Base-by-base conservation (phyloP, 164 flowering plant species). In the Liriodendron chinense region DNA sequence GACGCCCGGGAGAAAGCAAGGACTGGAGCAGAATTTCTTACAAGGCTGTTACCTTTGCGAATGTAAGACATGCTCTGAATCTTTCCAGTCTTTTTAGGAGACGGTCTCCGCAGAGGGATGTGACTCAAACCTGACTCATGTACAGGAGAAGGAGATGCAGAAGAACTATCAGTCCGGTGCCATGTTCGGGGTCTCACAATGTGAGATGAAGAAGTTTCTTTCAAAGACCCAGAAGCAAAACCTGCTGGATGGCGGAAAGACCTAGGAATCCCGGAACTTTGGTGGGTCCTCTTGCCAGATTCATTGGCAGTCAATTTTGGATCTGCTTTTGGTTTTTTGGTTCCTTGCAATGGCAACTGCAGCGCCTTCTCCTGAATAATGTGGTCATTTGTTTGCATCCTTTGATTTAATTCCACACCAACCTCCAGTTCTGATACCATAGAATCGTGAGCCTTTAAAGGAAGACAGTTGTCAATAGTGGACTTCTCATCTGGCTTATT, bases 21-120 rank as follows among this genome's bases (percentile, higher is more conserved):
- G 68, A 24, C 77, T 48, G 87, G 76, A 80, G 79, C 64, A 77
- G 84, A 73, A 23, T 88, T 91, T 77, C 98, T 84, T 18, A 95
- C 94, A 75, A 95, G 92, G 82, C 96, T 93, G 83, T 94, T 90
- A 23, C 99, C 96, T 80, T 89, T 92, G 53, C 98, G 99, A 75
- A 95, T 75, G 76, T 95, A 95, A 65, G 97, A 84, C 74, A 81
- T 83, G 74, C 76, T 81, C 72, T 77, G 87, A 71, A 25, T 59
- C 25, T 81, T 80, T 47, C 73, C 82, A 59, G 57, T 47, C 47
- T 76, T 79, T 70, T 72, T 82, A 14, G 72, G 72, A 1, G 72
- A 73, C 57, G 75, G 83, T 66, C 74, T 83, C 74, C 78, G 82
- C 25, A 62, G 64, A 76, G 85, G 78, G 72, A 82, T 63, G 26